Evolutionary conservation across 306 rosid species (phyloP).

Genomic region (Pyrus betulifolia): DNA sequence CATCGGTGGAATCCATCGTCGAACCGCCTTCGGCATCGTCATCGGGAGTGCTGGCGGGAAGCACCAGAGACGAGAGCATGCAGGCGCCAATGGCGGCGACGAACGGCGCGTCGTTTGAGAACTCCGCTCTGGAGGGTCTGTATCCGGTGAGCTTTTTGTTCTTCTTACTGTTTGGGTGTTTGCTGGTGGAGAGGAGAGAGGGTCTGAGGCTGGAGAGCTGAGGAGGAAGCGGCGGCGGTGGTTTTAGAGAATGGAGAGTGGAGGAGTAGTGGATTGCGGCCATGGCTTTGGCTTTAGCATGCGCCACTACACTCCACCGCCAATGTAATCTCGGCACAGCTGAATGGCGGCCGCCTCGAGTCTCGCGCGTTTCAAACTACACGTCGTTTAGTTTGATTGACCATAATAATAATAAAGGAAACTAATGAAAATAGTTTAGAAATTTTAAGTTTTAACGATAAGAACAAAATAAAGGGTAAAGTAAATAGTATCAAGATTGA

Average conservation of each 20-base stretch:
- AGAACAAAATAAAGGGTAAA: too few species aligned
- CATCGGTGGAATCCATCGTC: slow-evolving; percentile 43
- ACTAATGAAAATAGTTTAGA: too few species aligned
- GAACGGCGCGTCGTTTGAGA: slow-evolving; percentile 67
- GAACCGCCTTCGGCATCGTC: slow-evolving; percentile 41
- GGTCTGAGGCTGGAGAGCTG: background rate
- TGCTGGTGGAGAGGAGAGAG: background rate
- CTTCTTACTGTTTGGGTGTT: background rate
- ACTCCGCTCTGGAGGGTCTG: slow-evolving; percentile 35
- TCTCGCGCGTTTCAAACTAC: background rate
- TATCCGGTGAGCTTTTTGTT: slow-evolving; percentile 6
- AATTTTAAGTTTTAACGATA: too few species aligned
- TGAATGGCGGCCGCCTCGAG: background rate
- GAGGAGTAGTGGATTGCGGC: slow-evolving; percentile 6
- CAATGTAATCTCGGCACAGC: background rate
- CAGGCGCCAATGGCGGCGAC: slow-evolving; percentile 81
- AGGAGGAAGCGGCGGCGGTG: background rate
- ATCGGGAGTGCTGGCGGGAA: slow-evolving; percentile 22
- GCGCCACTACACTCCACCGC: background rate
- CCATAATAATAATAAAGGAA: too few species aligned
- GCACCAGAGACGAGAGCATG: slow-evolving; percentile 58
- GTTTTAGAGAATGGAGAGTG: background rate
- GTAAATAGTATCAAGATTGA: too few species aligned
- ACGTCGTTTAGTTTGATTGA: too few species aligned
- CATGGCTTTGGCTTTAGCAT: background rate